Conservation (phyloP, 805 yeast genomes). For the Cyberlindnera xishuangbannaensis region DNA sequence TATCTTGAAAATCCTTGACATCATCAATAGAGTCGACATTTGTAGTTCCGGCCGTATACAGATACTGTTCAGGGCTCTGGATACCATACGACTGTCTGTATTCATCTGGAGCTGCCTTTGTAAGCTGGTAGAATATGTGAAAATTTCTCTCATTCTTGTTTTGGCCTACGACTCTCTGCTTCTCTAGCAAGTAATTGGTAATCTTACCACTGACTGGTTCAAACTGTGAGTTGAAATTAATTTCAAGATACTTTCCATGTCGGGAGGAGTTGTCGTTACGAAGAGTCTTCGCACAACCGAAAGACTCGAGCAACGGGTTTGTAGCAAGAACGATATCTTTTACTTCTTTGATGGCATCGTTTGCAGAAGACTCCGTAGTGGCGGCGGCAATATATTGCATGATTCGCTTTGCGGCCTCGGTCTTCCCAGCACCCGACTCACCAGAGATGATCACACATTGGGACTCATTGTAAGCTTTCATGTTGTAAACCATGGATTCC, state of each 20-base stretch:
- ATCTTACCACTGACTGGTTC: conserved; percentile 95
- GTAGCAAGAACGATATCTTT: conserved; percentile 98
- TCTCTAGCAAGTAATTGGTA: conserved; percentile 89
- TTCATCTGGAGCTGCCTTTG: conserved; percentile 81
- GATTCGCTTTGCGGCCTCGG: conserved; percentile 96
- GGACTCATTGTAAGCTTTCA: conserved; percentile 89
- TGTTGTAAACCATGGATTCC: conserved; percentile 91
- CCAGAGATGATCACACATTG: conserved; percentile 98
- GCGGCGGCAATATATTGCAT: conserved; percentile 96
- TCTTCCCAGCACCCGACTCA: conserved; percentile 97
- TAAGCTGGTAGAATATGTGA: conserved; percentile 94
- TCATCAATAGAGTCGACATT: conserved; percentile 87
- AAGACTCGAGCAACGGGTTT: conserved; percentile 83
- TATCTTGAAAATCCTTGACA: conserved; percentile 68
- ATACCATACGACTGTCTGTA: conserved; percentile 84
- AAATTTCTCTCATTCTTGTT: conserved; percentile 89
- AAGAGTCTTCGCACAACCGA: conserved; percentile 91
- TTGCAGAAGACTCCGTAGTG: conserved; percentile 58
- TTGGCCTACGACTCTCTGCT: conserved; percentile 96
- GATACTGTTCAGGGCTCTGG: conserved; percentile 89
- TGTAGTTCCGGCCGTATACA: conserved; percentile 85
- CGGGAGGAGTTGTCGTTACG: conserved; percentile 87
- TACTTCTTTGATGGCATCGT: conserved; percentile 72
- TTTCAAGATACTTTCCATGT: conserved; percentile 91
- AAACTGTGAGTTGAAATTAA: conserved; percentile 70